These are phyloP conservation scores for Xylaria sp. DNA, from an alignment of 2,329 filamentous ascomycete species.

Conservation along the genomic window DNA sequence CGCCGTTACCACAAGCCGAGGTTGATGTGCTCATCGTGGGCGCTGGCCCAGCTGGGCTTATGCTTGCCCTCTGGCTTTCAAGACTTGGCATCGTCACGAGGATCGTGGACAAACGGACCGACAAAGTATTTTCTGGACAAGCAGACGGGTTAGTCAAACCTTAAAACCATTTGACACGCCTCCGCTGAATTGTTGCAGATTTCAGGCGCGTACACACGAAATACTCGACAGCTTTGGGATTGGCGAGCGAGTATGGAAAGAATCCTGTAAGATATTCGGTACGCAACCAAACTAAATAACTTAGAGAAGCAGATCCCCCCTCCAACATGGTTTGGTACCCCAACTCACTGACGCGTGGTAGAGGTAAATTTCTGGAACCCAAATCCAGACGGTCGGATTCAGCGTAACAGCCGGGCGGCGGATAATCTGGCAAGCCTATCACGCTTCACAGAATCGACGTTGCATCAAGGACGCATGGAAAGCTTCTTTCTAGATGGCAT, in stretches of 20 bases:
- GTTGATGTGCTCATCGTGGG: slow-evolving; percentile 54
- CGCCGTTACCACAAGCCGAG: slow-evolving; percentile 18
- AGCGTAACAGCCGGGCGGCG: slow-evolving; percentile 53
- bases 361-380: slow-evolving; percentile 67
- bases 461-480: slow-evolving; percentile 73
- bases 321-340: slow-evolving; percentile 7
- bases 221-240: slow-evolving; percentile 80
- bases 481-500: slow-evolving; percentile 66
- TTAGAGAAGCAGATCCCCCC: slow-evolving; percentile 13
- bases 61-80: slow-evolving; percentile 58
- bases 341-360: slow-evolving; percentile 19
- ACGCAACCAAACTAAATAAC: slow-evolving; percentile 37
- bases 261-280: slow-evolving; percentile 75
- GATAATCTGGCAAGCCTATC: slow-evolving; percentile 66
- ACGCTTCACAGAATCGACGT: slow-evolving; percentile 67
- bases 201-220: slow-evolving; percentile 75
- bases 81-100: slow-evolving; percentile 55
- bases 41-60: slow-evolving; percentile 56
- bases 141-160: slow-evolving; percentile 54
- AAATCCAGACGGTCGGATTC: slow-evolving; percentile 65
- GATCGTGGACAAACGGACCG: slow-evolving; percentile 59
- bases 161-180: neutral
- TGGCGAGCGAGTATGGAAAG: slow-evolving; percentile 71
- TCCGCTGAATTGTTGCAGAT: slow-evolving; percentile 36
- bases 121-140: slow-evolving; percentile 56